phyloP scores from a whole-genome alignment of 805 yeast species.

The Candida nemodendra region DNA sequence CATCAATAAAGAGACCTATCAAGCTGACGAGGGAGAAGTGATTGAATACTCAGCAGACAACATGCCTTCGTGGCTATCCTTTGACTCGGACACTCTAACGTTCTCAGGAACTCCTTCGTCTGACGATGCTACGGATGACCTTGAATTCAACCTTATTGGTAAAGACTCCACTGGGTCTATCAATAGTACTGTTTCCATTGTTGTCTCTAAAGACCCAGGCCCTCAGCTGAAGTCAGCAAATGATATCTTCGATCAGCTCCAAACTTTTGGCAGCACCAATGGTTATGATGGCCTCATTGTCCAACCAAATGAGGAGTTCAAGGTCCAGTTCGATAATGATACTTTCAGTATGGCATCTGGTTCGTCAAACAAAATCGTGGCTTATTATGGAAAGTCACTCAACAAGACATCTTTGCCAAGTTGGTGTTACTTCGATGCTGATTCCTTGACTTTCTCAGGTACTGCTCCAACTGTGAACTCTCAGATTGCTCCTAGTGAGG shows the following conservation, averaged over 20 bases:
- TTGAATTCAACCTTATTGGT: slow-evolving; percentile 59
- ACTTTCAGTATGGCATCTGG: slow-evolving; percentile 51
- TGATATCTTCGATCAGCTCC: slow-evolving; percentile 51
- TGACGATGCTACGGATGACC: slow-evolving; percentile 42
- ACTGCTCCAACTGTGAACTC: slow-evolving; percentile 87
- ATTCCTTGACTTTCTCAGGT: slow-evolving; percentile 70
- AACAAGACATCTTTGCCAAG: slow-evolving; percentile 88
- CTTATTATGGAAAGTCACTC: slow-evolving; percentile 77
- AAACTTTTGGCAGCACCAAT: slow-evolving; percentile 69
- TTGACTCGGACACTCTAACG: slow-evolving; percentile 59
- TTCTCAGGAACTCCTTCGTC: slow-evolving; percentile 67
- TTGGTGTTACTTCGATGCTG: slow-evolving; percentile 75
- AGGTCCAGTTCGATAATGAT: slow-evolving; percentile 58
- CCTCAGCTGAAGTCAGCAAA: slow-evolving; percentile 44
- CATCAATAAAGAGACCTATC: slow-evolving; percentile 68
- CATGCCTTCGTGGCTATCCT: slow-evolving; percentile 77
- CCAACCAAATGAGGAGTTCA: slow-evolving; percentile 64
- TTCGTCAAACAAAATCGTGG: slow-evolving; percentile 50
- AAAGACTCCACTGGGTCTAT: slow-evolving; percentile 56
- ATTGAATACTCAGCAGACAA: slow-evolving; percentile 55
- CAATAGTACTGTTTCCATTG: slow-evolving; percentile 52
- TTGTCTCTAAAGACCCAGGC: slow-evolving; percentile 57
- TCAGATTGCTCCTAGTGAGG: slow-evolving; percentile 80
- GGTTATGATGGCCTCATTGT: slow-evolving; percentile 75
- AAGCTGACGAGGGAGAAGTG: slow-evolving; percentile 40